Conservation (phyloP, 2,329 filamentous ascomycete species). For the Cytospora piceae region DNA sequence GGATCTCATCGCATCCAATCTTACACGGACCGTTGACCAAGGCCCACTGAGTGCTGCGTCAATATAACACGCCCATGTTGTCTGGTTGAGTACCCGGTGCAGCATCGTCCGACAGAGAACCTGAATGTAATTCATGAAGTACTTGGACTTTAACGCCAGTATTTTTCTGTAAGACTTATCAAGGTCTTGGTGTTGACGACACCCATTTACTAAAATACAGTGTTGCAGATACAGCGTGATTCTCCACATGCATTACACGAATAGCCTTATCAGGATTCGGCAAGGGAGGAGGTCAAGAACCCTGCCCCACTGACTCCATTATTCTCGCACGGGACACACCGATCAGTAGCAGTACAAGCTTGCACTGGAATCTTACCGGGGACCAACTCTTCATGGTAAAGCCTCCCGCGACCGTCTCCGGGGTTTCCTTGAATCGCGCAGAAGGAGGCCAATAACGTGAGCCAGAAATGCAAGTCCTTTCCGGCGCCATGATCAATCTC, state of each 20-base stretch:
- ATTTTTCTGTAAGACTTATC: not conserved
- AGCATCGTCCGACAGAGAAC: not conserved
- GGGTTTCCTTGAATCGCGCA: not conserved
- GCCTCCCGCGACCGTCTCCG: not conserved
- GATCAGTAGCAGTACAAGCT: not conserved
- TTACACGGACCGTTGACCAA: not conserved
- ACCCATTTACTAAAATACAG: not conserved
- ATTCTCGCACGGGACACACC: not conserved
- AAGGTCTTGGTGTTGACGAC: not conserved
- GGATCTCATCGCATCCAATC: not conserved
- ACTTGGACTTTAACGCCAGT: not conserved
- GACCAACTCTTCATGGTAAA: not conserved
- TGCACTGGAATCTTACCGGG: not conserved
- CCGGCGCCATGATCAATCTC: conserved; percentile 37
- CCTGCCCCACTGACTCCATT: not conserved
- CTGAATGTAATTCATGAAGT: not conserved
- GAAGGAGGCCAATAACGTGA: no score
- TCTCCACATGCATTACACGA: not conserved
- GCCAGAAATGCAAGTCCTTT: no score
- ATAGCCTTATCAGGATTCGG: not conserved
- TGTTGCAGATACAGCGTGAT: not conserved
- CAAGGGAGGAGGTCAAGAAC: not conserved
- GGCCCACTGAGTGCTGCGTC: not conserved
- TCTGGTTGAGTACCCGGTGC: not conserved
- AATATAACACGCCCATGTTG: no score